Percentiles rank a stretch among this genome's conserved stretches.
Conservation (phyloP, 2,329 filamentous ascomycete genomes). For the Pseudogymnoascus sp. region DNA sequence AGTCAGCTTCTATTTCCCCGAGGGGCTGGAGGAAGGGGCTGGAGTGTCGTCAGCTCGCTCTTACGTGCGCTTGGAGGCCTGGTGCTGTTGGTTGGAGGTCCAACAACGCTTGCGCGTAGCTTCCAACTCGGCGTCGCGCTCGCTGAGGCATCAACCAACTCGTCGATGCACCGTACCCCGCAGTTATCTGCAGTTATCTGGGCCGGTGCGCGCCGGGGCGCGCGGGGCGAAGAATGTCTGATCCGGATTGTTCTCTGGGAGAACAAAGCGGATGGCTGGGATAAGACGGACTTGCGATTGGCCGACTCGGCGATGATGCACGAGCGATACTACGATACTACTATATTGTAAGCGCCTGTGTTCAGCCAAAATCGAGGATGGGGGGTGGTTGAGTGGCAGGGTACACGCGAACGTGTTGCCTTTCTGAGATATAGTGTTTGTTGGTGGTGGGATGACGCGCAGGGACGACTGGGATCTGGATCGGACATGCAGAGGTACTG, state of each 20-base stretch:
- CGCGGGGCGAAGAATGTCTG: background rate
- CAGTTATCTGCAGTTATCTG: background rate
- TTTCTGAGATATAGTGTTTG: background rate
- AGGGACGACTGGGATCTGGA: background rate
- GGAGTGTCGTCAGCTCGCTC: slow-evolving; percentile 1
- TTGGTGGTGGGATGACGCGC: slow-evolving; percentile 1
- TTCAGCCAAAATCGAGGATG: background rate
- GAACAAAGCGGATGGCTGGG: slow-evolving; percentile 7
- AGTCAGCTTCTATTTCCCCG: slow-evolving; percentile 1
- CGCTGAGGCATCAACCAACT: background rate
- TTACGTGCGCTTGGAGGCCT: background rate
- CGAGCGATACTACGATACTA: background rate
- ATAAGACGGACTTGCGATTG: background rate
- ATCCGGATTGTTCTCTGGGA: background rate
- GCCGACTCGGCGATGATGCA: background rate
- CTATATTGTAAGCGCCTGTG: background rate
- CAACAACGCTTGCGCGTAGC: background rate
- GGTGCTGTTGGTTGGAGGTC: background rate
- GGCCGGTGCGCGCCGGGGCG: too few species aligned
- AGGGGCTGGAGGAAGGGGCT: background rate
- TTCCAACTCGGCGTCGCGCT: background rate
- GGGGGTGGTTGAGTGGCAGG: slow-evolving; percentile 4
- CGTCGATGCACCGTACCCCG: background rate
- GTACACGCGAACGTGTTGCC: background rate
- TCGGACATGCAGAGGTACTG: background rate